Percentiles rank a stretch among this genome's conserved stretches.
These are phyloP conservation scores for Drosera capensis DNA, from an alignment of 148 eudicot genomes.

Conservation along the genomic window DNA sequence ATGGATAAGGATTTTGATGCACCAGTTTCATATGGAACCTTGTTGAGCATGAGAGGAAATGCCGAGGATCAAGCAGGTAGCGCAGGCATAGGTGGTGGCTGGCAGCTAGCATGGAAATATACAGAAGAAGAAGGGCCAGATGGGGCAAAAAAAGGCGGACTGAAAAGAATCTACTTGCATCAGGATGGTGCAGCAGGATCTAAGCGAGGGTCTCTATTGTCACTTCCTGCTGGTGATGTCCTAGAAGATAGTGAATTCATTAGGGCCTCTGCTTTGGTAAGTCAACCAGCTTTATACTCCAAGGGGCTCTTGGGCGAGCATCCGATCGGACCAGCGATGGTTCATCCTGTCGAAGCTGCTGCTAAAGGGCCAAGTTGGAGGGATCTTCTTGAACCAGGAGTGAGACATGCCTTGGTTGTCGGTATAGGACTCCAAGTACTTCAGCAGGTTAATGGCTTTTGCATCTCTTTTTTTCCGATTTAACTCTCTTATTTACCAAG, in stretches of 20 bases:
- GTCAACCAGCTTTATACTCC: conserved; percentile 46
- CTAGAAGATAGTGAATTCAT: conserved; percentile 21
- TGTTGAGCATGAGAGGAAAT: conserved; percentile 21
- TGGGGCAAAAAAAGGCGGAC: conserved; percentile 39
- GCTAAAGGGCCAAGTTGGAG: conserved; percentile 33
- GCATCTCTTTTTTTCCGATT: not conserved
- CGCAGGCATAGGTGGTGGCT: conserved; percentile 45
- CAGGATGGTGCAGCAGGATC: conserved; percentile 26
- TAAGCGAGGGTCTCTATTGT: conserved; percentile 30
- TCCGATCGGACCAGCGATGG: conserved; percentile 40
- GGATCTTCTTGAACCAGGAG: conserved; percentile 44
- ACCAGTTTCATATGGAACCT: conserved; percentile 30
- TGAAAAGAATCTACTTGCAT: conserved; percentile 43
- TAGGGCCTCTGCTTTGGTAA: conserved; percentile 47
- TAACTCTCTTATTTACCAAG: not conserved
- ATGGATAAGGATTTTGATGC: conserved; percentile 26
- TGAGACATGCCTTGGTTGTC: conserved; percentile 37
- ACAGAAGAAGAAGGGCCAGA: conserved; percentile 34
- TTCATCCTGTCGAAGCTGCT: conserved; percentile 42
- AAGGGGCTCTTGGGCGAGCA: conserved; percentile 32
- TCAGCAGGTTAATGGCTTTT: conserved; percentile 30
- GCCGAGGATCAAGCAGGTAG: conserved; percentile 18
- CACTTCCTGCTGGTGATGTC: conserved; percentile 34
- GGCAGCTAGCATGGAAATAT: conserved; percentile 68
- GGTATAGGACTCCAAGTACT: conserved; percentile 44